A percentile compares a stretch with the other conserved stretches of the same genome.
phyloP scores from a whole-genome alignment of 257 asterid genomes.

The Solanum bulbocastanum region DNA sequence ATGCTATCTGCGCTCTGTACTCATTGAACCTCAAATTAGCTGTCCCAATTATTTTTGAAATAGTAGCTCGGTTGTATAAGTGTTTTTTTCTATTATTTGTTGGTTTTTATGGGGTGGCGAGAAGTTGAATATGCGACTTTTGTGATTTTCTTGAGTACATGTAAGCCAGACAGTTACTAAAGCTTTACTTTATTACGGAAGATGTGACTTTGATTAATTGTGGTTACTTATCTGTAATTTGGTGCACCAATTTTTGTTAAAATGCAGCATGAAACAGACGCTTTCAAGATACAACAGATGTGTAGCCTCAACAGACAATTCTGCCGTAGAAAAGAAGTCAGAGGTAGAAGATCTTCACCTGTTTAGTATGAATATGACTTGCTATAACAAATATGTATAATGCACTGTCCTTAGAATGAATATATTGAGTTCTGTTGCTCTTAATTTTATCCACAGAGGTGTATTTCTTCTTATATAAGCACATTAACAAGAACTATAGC shows the following conservation, averaged over 20 bases:
- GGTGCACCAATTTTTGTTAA: background rate
- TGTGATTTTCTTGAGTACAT: background rate
- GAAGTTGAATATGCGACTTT: background rate
- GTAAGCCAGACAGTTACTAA: background rate
- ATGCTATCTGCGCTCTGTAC: background rate
- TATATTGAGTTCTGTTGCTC: background rate
- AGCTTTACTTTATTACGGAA: background rate
- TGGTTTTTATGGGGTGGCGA: background rate
- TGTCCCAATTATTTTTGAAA: background rate
- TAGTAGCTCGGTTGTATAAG: background rate
- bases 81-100: background rate
- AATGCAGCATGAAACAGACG: conserved; percentile 53
- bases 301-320: conserved; percentile 14
- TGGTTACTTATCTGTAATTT: background rate
- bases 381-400: background rate
- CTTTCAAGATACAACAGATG: conserved; percentile 40
- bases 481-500: background rate
- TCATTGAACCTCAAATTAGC: background rate
- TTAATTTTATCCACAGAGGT: background rate
- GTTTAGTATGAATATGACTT: background rate
- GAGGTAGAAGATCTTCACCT: conserved; percentile 27
- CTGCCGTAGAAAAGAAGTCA: conserved; percentile 23
- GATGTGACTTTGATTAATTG: background rate
- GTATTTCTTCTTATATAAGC: background rate
- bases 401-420: background rate